Base-by-base conservation (phyloP, 2,329 filamentous ascomycete genomes). In the Paecilomyces dactylethromorphus region DNA sequence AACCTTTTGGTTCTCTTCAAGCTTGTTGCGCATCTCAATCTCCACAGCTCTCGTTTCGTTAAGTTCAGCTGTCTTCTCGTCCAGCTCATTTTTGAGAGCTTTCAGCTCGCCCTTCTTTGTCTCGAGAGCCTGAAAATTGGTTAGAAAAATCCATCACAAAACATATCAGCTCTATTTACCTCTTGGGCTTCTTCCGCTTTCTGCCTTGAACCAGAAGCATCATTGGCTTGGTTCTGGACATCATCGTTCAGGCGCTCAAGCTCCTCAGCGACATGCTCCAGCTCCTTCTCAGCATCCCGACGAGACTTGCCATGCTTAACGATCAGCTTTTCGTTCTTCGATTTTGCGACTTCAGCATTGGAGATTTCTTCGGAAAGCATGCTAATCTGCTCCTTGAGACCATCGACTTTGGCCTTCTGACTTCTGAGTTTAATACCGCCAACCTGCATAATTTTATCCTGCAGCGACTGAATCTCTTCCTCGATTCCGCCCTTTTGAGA, bases 371-470 rank as follows among this genome's bases (percentile, higher is more conserved):
- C 93, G 56, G 85, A 87, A 60, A 95, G 82, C 12, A 87, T 85
- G 54, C 88, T 81, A 58, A 97, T 92, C 71, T 96, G 88, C 67
- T 92, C 89, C 72, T 95, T 96, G 63, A 95, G 79, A 6, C 87
- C 84, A 71, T 97, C 93, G 33, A 99, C 92, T 79, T 90, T 95
- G 61, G 91, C 87, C 66, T 94, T 92, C 72, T 99, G 93, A 18
- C 88, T 85, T 58, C 94, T 88, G 18, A 99, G 85, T 76, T 91
- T 92, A 68, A 97, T 92, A 75, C 94, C 94, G 69, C 94, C 94
- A 63, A 96, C 88, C 74, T 97, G 89, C 94, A 99, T 97, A 69
- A 99, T 99, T 80, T 92, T 96, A 81, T 94, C 88, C 71, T 99
- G 93, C 1, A 99, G 81, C 21, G 83, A 83, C 76, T 96, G 93